Percentiles rank a stretch among this genome's conserved stretches.
These are phyloP conservation scores for Danielozyma ontarioensis DNA, from an alignment of 805 yeast species.

Conservation along the genomic window DNA sequence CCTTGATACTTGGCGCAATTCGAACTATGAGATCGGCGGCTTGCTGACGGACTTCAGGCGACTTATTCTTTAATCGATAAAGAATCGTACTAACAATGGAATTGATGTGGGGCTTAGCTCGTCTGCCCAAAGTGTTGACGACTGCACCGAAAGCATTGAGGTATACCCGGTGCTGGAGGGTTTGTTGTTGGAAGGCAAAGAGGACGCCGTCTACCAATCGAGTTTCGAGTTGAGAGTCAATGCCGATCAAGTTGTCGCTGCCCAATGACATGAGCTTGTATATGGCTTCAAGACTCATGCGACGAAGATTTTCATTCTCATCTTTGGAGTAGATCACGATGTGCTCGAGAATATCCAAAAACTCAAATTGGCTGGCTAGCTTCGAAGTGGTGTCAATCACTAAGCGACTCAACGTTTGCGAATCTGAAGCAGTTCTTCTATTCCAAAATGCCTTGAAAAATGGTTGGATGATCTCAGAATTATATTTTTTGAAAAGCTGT, in stretches of 20 bases:
- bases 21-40: conserved; percentile 72
- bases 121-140: conserved; percentile 52
- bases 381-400: conserved; percentile 71
- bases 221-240: conserved; percentile 58
- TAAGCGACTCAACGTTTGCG: conserved; percentile 43
- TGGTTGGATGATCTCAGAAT: conserved; percentile 49
- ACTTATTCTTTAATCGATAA: conserved; percentile 66
- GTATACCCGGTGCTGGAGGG: conserved; percentile 48
- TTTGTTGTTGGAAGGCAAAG: conserved; percentile 77
- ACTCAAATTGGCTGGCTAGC: conserved; percentile 65
- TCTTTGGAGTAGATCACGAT: conserved; percentile 64
- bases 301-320: conserved; percentile 73
- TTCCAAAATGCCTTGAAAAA: conserved; percentile 78
- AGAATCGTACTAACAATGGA: conserved; percentile 68
- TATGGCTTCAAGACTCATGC: conserved; percentile 72
- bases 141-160: conserved; percentile 63
- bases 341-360: conserved; percentile 51
- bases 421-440: conserved; percentile 71
- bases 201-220: conserved; percentile 75
- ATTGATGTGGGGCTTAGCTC: conserved; percentile 68
- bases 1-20: conserved; percentile 60
- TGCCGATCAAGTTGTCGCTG: conserved; percentile 39
- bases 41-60: conserved; percentile 71
- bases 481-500: conserved; percentile 47
- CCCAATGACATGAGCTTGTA: conserved; percentile 45